phyloP scores from a whole-genome alignment of 306 rosid genomes.

The Vigna angularis region DNA sequence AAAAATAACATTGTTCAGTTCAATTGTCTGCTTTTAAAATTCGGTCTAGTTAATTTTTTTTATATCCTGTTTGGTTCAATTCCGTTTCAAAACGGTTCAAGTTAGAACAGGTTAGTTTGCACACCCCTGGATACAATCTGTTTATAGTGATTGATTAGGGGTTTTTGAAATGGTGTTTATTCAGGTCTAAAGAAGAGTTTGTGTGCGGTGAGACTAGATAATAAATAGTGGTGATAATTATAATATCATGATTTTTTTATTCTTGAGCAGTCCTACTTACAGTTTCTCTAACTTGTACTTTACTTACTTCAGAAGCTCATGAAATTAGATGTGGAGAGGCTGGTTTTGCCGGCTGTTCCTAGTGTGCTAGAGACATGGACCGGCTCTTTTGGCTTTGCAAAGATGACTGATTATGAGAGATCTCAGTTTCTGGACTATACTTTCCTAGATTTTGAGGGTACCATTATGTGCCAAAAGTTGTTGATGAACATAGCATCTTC shows the following conservation, averaged over 20 bases:
- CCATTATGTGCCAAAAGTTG: constrained; percentile 84
- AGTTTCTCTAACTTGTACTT: constrained; percentile 20
- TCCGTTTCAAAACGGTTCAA: too few species aligned
- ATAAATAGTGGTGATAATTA: neutral
- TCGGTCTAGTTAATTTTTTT: too few species aligned
- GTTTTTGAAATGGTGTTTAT: constrained; percentile 14
- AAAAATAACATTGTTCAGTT: too few species aligned
- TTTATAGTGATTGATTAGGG: constrained; percentile 24
- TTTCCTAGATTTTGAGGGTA: constrained; percentile 79
- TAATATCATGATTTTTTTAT: neutral
- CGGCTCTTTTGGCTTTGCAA: constrained; percentile 69
- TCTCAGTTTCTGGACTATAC: constrained; percentile 66
- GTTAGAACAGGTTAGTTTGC: too few species aligned
- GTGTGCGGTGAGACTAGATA: neutral
- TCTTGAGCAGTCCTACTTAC: neutral
- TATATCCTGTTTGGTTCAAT: too few species aligned
- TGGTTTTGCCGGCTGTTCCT: constrained; percentile 85
- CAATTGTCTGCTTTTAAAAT: too few species aligned
- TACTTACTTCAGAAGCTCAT: constrained; percentile 61
- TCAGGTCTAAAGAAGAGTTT: constrained; percentile 15
- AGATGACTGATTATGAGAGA: constrained; percentile 70
- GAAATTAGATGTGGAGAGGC: constrained; percentile 79
- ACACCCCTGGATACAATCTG: neutral
- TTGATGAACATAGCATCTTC: constrained; percentile 51
- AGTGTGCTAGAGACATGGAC: constrained; percentile 84